A percentile compares a stretch with the other conserved stretches of the same genome.
These are phyloP conservation scores for Pythium rhizo-oryzae DNA, from an alignment of 352 stramenopile species.

Conservation along the genomic window DNA sequence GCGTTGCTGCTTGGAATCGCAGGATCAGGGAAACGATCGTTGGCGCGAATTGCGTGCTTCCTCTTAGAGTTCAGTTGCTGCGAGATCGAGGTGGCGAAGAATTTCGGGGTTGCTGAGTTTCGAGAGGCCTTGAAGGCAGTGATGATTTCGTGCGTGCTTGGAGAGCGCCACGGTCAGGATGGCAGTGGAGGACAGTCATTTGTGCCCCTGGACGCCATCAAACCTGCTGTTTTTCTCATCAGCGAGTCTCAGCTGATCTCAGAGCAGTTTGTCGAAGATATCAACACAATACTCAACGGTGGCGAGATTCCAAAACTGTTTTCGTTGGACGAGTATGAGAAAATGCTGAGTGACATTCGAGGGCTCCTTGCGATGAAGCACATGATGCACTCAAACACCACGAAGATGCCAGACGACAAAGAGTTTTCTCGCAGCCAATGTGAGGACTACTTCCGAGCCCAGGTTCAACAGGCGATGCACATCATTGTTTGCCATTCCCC, in stretches of 20 bases:
- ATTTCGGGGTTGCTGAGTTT: conserved; percentile 86
- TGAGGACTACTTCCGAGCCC: conserved; percentile 80
- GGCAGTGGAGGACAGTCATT: neutral
- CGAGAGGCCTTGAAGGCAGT: conserved; percentile 83
- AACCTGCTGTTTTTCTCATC: conserved; percentile 74
- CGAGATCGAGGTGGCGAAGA: conserved; percentile 87
- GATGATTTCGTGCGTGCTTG: conserved; percentile 53
- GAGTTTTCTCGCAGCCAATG: conserved; percentile 66
- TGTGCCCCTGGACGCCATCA: neutral
- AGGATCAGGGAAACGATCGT: conserved; percentile 81
- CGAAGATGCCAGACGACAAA: conserved; percentile 2
- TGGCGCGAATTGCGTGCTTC: conserved; percentile 78
- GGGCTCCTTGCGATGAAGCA: conserved; percentile 33
- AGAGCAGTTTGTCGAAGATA: conserved; percentile 85
- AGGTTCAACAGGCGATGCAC: conserved; percentile 86
- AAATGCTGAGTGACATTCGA: conserved; percentile 67
- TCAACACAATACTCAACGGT: conserved; percentile 89
- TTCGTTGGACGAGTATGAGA: conserved; percentile 80
- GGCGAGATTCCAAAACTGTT: conserved; percentile 90
- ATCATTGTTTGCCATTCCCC: conserved; percentile 92
- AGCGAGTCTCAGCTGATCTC: conserved; percentile 85
- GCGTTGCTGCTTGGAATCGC: conserved; percentile 88
- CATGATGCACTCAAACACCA: conserved; percentile 1
- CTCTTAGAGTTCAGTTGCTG: conserved; percentile 74
- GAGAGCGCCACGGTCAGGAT: conserved; percentile 15